Conservation (phyloP, 164 flowering plant genomes). For the Stephania japonica region DNA sequence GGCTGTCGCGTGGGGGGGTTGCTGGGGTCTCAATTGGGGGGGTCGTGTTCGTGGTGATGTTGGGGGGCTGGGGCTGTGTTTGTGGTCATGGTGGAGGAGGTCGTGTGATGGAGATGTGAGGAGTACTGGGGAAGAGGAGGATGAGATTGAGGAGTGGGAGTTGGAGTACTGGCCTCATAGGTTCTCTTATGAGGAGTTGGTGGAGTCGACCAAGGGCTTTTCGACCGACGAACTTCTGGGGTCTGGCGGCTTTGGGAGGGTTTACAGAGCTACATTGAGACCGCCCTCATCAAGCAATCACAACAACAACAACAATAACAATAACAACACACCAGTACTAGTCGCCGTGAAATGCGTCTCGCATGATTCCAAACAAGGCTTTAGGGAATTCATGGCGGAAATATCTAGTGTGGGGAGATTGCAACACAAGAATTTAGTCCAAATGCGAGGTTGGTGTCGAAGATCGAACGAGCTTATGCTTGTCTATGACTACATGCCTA, state of each 20-base stretch:
- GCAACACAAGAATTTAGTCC: slow-evolving; percentile 63
- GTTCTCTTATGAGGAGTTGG: slow-evolving; percentile 49
- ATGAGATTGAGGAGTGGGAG: slow-evolving; percentile 57
- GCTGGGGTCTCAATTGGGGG: slow-evolving; percentile 50
- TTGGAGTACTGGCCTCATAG: slow-evolving; percentile 66
- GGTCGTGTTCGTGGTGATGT: slow-evolving; percentile 24
- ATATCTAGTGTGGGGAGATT: slow-evolving; percentile 62
- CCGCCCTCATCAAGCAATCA: slow-evolving; percentile 16
- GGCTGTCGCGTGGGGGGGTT: slow-evolving; percentile 37
- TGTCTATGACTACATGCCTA: slow-evolving; percentile 73
- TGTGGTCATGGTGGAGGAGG: no score
- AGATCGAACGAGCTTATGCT: slow-evolving; percentile 47
- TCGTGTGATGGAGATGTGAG: no score
- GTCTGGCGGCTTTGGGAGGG: slow-evolving; percentile 67
- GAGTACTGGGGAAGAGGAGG: slow-evolving; percentile 27
- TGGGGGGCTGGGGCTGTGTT: no score
- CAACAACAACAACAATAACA: no score
- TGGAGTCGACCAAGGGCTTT: slow-evolving; percentile 47
- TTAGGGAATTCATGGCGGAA: slow-evolving; percentile 80
- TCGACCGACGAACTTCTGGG: slow-evolving; percentile 44
- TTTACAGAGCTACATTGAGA: slow-evolving; percentile 39
- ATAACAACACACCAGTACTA: slow-evolving; percentile 11
- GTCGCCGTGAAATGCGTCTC: slow-evolving; percentile 72
- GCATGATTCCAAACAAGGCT: slow-evolving; percentile 74
- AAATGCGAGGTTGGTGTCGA: slow-evolving; percentile 71